Percentiles rank a stretch among this genome's conserved stretches.
Evolutionary conservation across 2,329 filamentous ascomycete species (phyloP).

Genomic region (Acephala macrosclerotiorum): DNA sequence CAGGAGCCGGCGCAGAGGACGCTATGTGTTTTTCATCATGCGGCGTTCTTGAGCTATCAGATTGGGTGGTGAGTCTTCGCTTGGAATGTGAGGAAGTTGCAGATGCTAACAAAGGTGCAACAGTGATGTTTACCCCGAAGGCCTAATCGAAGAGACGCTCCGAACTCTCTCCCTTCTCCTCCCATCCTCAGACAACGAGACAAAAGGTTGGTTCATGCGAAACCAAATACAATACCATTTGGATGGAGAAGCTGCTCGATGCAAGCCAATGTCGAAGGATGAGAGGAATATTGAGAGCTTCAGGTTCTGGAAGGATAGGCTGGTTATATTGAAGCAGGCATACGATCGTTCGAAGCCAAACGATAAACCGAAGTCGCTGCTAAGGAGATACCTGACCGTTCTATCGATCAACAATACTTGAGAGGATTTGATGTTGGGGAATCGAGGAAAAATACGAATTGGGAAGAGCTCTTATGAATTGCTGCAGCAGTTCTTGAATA

Average conservation of each 20-base stretch:
- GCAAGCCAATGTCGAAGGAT: constrained; percentile 15
- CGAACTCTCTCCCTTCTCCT: constrained; percentile 20
- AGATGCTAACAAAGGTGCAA: not conserved
- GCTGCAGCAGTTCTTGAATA: no score
- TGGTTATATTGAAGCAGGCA: constrained; percentile 13
- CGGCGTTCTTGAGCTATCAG: constrained; percentile 19
- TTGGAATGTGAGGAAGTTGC: not conserved
- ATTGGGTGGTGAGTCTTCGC: constrained; percentile 14
- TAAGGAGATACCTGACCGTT: constrained; percentile 17
- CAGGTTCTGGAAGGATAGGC: constrained; percentile 23
- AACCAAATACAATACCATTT: constrained; percentile 18
- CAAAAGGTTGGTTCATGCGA: constrained; percentile 19
- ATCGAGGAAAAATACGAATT: not conserved
- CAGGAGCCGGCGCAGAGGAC: not conserved
- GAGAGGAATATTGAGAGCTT: constrained; percentile 21
- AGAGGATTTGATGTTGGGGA: not conserved
- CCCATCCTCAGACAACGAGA: constrained; percentile 14
- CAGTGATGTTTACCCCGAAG: constrained; percentile 19
- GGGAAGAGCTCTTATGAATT: no score
- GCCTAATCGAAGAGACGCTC: constrained; percentile 22
- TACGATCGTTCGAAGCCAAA: constrained; percentile 15
- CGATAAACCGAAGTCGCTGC: constrained; percentile 11
- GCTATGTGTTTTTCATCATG: constrained; percentile 22
- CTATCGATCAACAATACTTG: constrained; percentile 7
- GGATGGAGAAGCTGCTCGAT: constrained; percentile 18